Evolutionary conservation across 352 stramenopile genomes (phyloP).

Genomic region (Phytophthora citricola): DNA sequence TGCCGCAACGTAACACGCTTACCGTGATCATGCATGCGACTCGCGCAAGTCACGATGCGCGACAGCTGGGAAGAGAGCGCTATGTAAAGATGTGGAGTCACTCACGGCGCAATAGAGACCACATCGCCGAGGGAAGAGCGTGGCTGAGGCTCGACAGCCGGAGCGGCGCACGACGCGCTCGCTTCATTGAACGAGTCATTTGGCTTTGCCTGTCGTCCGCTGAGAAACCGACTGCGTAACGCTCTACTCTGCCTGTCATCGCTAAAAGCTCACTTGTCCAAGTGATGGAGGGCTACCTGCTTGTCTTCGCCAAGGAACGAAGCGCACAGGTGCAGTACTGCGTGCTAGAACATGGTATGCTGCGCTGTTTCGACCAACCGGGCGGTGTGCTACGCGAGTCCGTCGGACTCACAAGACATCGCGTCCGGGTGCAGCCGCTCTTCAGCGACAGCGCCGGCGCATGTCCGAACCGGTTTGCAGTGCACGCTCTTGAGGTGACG

Average conservation of each 20-base stretch:
- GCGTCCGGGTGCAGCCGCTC: conserved; percentile 60
- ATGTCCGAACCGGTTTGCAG: conserved; percentile 75
- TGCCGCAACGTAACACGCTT: conserved; percentile 2
- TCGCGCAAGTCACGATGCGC: conserved; percentile 18
- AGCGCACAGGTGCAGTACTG: conserved; percentile 65
- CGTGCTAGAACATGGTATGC: conserved; percentile 70
- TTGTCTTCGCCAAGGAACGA: conserved; percentile 58
- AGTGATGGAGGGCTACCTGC: conserved; percentile 79
- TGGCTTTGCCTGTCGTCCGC: conserved; percentile 23
- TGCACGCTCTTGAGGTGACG: conserved; percentile 56
- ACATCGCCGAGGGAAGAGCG: conserved; percentile 19
- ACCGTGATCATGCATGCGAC: conserved; percentile 15
- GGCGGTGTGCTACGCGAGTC: conserved; percentile 44
- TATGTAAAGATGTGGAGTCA: conserved; percentile 33
- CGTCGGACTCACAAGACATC: conserved; percentile 70
- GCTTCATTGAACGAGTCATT: conserved; percentile 27
- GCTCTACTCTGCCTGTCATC: conserved; percentile 21
- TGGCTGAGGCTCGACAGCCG: conserved; percentile 18
- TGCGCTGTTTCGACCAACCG: conserved; percentile 57
- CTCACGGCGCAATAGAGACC: conserved; percentile 19
- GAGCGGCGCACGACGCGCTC: conserved; percentile 6
- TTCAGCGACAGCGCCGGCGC: conserved; percentile 41
- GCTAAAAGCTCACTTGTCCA: conserved; percentile 13
- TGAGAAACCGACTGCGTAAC: conserved; percentile 18
- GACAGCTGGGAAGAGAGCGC: conserved; percentile 30